These are phyloP conservation scores for Candida ficus DNA, from an alignment of 805 yeast species.

Conservation along the genomic window DNA sequence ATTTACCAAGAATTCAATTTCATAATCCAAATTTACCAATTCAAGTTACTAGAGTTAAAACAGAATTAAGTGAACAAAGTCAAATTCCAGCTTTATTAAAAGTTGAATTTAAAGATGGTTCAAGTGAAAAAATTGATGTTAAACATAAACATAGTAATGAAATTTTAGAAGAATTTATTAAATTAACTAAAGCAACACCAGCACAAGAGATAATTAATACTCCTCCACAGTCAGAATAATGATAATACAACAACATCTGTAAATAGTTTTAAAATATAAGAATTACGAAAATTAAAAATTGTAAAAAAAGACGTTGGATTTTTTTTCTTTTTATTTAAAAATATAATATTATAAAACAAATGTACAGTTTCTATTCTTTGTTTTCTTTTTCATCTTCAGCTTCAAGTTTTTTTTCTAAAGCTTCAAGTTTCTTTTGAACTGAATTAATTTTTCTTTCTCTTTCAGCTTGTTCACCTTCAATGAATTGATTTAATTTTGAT, in stretches of 20 bases:
- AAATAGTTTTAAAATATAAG: background rate
- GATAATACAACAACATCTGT: background rate
- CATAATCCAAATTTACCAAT: constrained; percentile 73
- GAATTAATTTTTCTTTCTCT: constrained; percentile 70
- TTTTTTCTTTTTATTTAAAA: constrained; percentile 1
- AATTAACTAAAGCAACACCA: constrained; percentile 43
- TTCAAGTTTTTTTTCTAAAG: constrained; percentile 50
- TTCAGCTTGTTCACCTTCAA: constrained; percentile 71
- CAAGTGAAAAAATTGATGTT: constrained; percentile 45
- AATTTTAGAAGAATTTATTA: constrained; percentile 54
- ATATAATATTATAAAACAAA: too few relatives aligned
- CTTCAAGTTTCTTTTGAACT: constrained; percentile 73
- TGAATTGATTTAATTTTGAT: constrained; percentile 64
- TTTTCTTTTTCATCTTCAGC: constrained; percentile 34
- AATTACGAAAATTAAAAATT: background rate
- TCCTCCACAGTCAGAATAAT: background rate
- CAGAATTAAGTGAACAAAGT: constrained; percentile 34
- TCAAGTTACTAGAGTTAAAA: constrained; percentile 50
- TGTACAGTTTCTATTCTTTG: constrained; percentile 9
- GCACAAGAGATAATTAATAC: constrained; percentile 33
- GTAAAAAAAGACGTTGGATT: background rate
- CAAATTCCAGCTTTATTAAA: constrained; percentile 41
- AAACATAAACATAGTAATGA: constrained; percentile 41
- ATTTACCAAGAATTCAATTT: constrained; percentile 72
- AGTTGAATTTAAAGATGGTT: constrained; percentile 34